Evolutionary conservation across 1,284 basidiomycete genomes (phyloP).

Genomic region (Xerocomus minutiporus): DNA sequence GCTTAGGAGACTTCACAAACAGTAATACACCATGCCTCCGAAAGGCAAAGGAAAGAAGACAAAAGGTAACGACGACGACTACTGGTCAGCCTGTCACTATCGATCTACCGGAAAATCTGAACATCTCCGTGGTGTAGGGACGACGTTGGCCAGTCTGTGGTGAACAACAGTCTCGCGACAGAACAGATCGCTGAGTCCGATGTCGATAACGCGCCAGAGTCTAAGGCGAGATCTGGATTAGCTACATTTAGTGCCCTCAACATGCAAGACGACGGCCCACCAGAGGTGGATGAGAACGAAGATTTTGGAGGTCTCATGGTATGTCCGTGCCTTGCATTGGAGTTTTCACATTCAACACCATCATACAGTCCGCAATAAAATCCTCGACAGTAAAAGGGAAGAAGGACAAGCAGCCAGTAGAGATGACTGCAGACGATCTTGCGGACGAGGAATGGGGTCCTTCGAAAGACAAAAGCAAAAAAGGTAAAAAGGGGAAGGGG

Average conservation of each 20-base stretch:
- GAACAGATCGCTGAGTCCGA: slow-evolving; percentile 41
- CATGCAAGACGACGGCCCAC: slow-evolving; percentile 43
- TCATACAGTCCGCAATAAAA: slow-evolving; percentile 51
- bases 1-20: not conserved
- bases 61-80: slow-evolving; percentile 80
- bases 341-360: slow-evolving; percentile 3
- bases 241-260: slow-evolving; percentile 51
- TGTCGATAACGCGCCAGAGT: slow-evolving; percentile 33
- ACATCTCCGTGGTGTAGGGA: slow-evolving; percentile 45
- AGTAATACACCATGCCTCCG: slow-evolving; percentile 59
- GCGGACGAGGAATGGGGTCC: slow-evolving; percentile 68
- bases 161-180: slow-evolving; percentile 37
- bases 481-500: slow-evolving; percentile 51
- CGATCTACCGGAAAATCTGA: slow-evolving; percentile 15
- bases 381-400: slow-evolving; percentile 51
- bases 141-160: slow-evolving; percentile 59
- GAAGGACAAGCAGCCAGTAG: slow-evolving; percentile 53
- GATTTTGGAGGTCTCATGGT: slow-evolving; percentile 86
- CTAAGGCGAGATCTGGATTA: slow-evolving; percentile 37
- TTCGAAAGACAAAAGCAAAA: slow-evolving; percentile 45
- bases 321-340: slow-evolving; percentile 26
- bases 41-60: slow-evolving; percentile 87
- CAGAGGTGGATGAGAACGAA: slow-evolving; percentile 62
- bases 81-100: slow-evolving; percentile 56
- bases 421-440: slow-evolving; percentile 59